Evolutionary conservation across 441 rosid genomes (phyloP).

Genomic region (Erysimum cheiri): DNA sequence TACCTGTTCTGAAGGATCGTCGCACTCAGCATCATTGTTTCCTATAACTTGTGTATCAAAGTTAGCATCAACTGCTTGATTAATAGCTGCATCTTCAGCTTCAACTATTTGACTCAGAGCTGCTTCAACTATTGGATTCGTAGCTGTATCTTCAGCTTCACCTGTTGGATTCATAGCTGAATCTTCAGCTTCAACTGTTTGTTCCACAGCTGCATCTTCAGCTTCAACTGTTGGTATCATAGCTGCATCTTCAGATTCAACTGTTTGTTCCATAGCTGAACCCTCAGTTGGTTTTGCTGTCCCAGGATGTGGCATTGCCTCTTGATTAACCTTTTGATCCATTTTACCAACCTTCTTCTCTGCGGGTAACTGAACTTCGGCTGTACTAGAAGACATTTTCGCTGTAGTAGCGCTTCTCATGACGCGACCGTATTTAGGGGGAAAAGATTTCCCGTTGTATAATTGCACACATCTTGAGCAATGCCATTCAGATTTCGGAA

Average conservation of each 20-base stretch:
- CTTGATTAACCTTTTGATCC: slow-evolving; percentile 57
- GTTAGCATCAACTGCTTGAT: slow-evolving; percentile 31
- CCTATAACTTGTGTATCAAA: slow-evolving; percentile 23
- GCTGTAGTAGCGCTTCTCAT: slow-evolving; percentile 67
- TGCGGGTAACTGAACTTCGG: slow-evolving; percentile 59
- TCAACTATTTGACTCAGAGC: slow-evolving; percentile 14
- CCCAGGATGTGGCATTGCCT: slow-evolving; percentile 49
- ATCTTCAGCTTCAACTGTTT: background rate
- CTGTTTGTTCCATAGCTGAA: slow-evolving; percentile 14
- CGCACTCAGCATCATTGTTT: slow-evolving; percentile 4
- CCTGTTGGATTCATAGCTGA: background rate
- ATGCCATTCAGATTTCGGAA: slow-evolving; percentile 98
- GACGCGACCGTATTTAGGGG: slow-evolving; percentile 98
- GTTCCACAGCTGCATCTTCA: slow-evolving; percentile 17
- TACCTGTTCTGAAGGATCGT: slow-evolving; percentile 28
- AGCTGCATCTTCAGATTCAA: slow-evolving; percentile 30
- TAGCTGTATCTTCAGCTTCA: slow-evolving; percentile 16
- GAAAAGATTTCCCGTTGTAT: slow-evolving; percentile 89
- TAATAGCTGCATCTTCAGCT: slow-evolving; percentile 43
- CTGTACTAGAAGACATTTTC: slow-evolving; percentile 61
- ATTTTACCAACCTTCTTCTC: slow-evolving; percentile 60
- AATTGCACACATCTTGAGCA: slow-evolving; percentile 79
- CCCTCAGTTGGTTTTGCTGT: slow-evolving; percentile 37
- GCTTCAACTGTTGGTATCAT: background rate
- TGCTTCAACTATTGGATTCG: slow-evolving; percentile 35